Base-by-base conservation (phyloP, 192 early-diverging fungal species). In the Umbelopsis ramanniana region DNA sequence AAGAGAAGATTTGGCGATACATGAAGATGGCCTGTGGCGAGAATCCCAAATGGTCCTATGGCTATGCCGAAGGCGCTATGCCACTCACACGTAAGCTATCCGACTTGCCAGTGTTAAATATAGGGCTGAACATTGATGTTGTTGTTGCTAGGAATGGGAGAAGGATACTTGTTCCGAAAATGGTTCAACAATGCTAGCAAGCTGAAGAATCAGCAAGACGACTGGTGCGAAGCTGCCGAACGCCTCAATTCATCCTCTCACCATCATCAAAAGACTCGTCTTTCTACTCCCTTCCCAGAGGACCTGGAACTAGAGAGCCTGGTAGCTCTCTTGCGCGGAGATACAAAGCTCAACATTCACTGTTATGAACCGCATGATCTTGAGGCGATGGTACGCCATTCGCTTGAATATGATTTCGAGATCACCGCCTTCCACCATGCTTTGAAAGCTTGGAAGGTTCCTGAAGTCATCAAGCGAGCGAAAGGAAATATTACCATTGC, bases 21-120 rank as follows among this genome's bases (percentile, higher is more conserved):
- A 90, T 90, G 84, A 91, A 91, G 68, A 88, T 90, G 86, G 89
- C 89, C 0, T 91, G 89, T 74, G 89, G 89, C 26, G 89, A 91
- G 71, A 91, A 91, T 74, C 81, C 89, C 9, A 90, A 86, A 52
- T 19, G 67, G 21, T 35, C 66, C 46, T 88, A 84, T 50, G 83
- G 82, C 17, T 37, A 38, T 66, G 40, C 71, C 19, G 15, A 17
- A 38, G 74, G 70, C 47, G 40, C 67, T 33, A 72, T 81, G 72
- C 81, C 81, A 33, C 52, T 57, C 55, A 81, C 82, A 38, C 76
- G 82, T 81, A 81, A 76, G 75, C 38, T 6, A 12, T 43, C 11
- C 40, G 11, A 43, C 3, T 29, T 29, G 29, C 29, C 29, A 29
- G 3, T 29, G 29, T n/a, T n/a, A n/a, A n/a, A n/a, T n/a, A n/a